Percentiles rank a stretch among this genome's conserved stretches.
Evolutionary conservation across 495 filamentous ascomycete species (phyloP).

Genomic region (Aspergillus conjunctus): DNA sequence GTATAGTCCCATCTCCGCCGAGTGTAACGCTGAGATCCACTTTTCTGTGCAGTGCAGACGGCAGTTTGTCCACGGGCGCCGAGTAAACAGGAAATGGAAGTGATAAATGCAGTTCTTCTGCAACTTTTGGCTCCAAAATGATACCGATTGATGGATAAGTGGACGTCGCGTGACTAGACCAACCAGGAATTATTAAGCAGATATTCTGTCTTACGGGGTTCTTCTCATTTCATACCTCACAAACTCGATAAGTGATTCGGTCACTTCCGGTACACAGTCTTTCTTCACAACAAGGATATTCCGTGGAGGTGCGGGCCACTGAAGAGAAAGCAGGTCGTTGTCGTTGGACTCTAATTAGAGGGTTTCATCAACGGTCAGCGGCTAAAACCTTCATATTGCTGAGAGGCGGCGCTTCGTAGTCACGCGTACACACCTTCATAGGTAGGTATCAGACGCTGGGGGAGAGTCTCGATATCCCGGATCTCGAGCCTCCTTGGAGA

Average conservation of each 20-base stretch:
- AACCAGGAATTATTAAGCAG: conserved; percentile 13
- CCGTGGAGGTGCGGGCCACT: conserved; percentile 86
- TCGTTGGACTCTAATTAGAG: conserved; percentile 51
- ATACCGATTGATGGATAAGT: conserved; percentile 81
- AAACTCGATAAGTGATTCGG: conserved; percentile 72
- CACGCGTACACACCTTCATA: conserved; percentile 53
- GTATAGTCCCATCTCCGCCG: conserved; percentile 93
- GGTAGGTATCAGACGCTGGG: conserved; percentile 46
- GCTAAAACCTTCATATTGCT: background rate
- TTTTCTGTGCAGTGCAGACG: conserved; percentile 57
- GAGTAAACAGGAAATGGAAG: conserved; percentile 79
- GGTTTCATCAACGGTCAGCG: background rate
- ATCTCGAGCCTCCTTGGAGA: conserved; percentile 43
- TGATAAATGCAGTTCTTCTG: conserved; percentile 68
- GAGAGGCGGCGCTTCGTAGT: background rate
- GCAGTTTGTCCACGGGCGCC: conserved; percentile 38
- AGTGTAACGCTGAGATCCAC: conserved; percentile 85
- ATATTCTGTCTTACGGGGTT: background rate
- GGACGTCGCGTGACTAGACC: conserved; percentile 65
- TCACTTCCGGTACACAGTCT: conserved; percentile 69
- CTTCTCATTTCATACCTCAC: conserved; percentile 53
- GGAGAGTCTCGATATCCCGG: conserved; percentile 43
- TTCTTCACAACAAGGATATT: conserved; percentile 93
- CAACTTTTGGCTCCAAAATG: conserved; percentile 78
- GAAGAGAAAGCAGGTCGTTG: conserved; percentile 73